Evolutionary conservation across 805 yeast genomes (phyloP), one percentile per base, ranked within the genome.

Genomic region (Metschnikowia continentalis): DNA sequence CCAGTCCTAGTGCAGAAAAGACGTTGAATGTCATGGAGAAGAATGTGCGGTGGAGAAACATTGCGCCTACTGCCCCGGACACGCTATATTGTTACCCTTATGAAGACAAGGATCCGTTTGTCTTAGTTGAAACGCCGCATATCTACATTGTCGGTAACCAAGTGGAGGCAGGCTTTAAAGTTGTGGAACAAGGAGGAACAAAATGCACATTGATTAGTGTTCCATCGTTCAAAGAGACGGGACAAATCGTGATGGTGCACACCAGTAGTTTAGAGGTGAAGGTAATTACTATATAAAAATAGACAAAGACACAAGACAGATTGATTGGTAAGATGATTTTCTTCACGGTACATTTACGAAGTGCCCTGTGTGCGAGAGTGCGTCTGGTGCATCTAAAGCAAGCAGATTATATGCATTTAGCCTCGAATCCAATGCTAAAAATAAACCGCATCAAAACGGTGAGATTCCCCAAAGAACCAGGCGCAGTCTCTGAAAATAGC

Each of bases 21-120:
- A 48, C 50, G 23, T 50, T 59, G 19, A 52, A 61, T 5, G 59
- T 70, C 19, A 75, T 92, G 71, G 87, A 84, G 58, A 75, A 82
- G 14, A 86, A 88, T 0, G 62, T 94, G 35, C 69, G 72, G 42
- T 91, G 97, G 96, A 92, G 90, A 61, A 89, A 89, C 61, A 74
- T 88, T 22, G 83, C 88, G 0, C 99, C 99, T 2, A 90, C 97
- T 0, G 96, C 97, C 1, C 99, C 99, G 0, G 98, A 94, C 62
- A 94, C 99, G 0, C 69, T 94, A 40, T 86, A 91, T 77, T 84
- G 96, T 57, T 90, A 89, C 60, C 97, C 99, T 0, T 91, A 77
- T 61, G 77, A 78, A 10, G 80, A 82, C 23, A 60, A 63, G 1
- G 98, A 94, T 66, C 98, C 98, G 3, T 90, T 92, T 65, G 73